phyloP scores from a whole-genome alignment of 192 early-diverging fungal species.

The Rhizophagus sp. region DNA sequence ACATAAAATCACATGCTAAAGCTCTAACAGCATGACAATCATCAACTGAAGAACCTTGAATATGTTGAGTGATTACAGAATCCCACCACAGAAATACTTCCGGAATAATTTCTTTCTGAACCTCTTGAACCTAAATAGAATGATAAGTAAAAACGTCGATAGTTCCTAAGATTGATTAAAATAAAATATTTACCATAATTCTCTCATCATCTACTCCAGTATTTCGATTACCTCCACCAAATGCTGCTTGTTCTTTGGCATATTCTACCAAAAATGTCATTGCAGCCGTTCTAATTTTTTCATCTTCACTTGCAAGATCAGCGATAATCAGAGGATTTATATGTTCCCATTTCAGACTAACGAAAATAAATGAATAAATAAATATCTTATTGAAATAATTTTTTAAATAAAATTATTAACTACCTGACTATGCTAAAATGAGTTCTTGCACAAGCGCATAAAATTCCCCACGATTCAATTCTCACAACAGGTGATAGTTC shows the following conservation, averaged over 20 bases:
- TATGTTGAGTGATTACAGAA: constrained; percentile 39
- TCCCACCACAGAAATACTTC: constrained; percentile 45
- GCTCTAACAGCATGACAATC: constrained; percentile 39
- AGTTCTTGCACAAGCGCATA: constrained; percentile 39
- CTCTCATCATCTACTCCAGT: neutral
- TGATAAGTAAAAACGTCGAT: neutral
- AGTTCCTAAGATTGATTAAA: neutral
- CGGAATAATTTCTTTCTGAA: neutral
- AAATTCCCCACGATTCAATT: constrained; percentile 45
- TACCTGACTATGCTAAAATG: constrained; percentile 33
- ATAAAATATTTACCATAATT: neutral
- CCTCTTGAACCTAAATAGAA: constrained; percentile 2
- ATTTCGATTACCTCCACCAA: neutral
- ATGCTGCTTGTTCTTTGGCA: constrained; percentile 33
- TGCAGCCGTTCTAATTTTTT: constrained; percentile 39
- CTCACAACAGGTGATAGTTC: constrained; percentile 18
- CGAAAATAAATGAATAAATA: neutral
- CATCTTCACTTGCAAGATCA: constrained; percentile 33
- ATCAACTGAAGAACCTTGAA: constrained; percentile 45
- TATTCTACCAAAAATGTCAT: constrained; percentile 48
- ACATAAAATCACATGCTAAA: constrained; percentile 52
- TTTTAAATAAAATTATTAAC: neutral
- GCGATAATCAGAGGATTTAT: constrained; percentile 32
- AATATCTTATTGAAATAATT: neutral
- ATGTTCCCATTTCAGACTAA: constrained; percentile 35